Base-by-base conservation (phyloP, 1,284 basidiomycete genomes). In the Porodaedalea pini region DNA sequence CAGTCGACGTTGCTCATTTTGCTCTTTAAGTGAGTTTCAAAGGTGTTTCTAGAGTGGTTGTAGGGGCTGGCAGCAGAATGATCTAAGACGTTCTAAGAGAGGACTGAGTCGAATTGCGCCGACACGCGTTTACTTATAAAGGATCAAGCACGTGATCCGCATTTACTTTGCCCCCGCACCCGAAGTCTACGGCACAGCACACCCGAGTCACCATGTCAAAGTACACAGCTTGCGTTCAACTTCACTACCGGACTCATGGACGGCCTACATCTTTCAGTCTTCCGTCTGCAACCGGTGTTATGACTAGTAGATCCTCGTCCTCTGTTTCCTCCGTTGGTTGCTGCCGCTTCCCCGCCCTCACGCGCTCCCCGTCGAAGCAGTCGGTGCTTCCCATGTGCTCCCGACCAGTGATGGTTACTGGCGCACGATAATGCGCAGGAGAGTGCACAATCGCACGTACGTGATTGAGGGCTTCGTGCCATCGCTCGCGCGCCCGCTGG, bases 351-450 rank as follows among this genome's bases (percentile, higher is more conserved):
- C 64, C 63, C 32, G 77, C 73, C 39, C 65, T 55, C 21, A 73
- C 69, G 50, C 68, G 73, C 41, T 71, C 69, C 51, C 90, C 88
- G 63, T 92, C 82, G 64, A 83, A 88, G 50, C 78, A 78, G 68
- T 94, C 91, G 0, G 93, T 83, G 3, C 66, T 67, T 60, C 80
- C 83, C 90, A 94, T 92, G 66, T 93, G 86, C 67, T 93, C 89
- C 47, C 80, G 75, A 53, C 75, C 74, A 2, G 81, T 75, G 21
- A 90, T 73, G 51, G 77, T 75, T 60, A 91, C 71, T 32, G 84
- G 81, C 61, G 88, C 82, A 57, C 75, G 72, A 64, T 83, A 85
- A 61, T 83, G 83, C 17, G 64, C 69, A 47, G 74, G 74, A 31
- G 80, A 80, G 64, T 81, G 75, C n/a, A 72, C 66, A 54, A 70